phyloP scores from a whole-genome alignment of 2,329 filamentous ascomycete genomes.

The Penicillium brevicompactum region DNA sequence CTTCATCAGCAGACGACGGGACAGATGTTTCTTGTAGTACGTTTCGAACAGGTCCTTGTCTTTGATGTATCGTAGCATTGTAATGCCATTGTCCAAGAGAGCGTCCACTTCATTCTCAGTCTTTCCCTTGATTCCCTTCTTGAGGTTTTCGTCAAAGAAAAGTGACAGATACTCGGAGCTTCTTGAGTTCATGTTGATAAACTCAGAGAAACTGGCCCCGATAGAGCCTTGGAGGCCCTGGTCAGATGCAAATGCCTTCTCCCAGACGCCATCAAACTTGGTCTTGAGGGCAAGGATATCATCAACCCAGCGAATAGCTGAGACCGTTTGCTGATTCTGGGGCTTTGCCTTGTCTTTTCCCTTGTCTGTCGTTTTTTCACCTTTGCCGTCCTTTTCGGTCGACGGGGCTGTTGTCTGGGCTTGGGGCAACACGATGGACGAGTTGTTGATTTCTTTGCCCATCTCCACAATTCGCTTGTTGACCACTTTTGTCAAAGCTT shows the following conservation, averaged over 20 bases:
- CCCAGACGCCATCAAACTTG: conserved; percentile 83
- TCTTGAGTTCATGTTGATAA: conserved; percentile 87
- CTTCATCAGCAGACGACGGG: conserved; percentile 80
- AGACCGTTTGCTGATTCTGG: conserved; percentile 77
- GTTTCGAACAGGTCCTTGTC: conserved; percentile 95
- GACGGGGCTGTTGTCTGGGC: conserved; percentile 57
- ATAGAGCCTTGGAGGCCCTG: conserved; percentile 77
- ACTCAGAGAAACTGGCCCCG: conserved; percentile 84
- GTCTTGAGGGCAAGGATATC: conserved; percentile 83
- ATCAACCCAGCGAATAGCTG: conserved; percentile 93
- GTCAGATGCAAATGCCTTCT: conserved; percentile 72
- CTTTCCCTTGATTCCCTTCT: conserved; percentile 90
- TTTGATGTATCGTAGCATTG: conserved; percentile 80
- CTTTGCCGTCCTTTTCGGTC: conserved; percentile 52
- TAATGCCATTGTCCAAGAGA: conserved; percentile 86
- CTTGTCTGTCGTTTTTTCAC: conserved; percentile 52
- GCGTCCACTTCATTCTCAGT: conserved; percentile 83
- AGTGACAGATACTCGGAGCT: conserved; percentile 92
- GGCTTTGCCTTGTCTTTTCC: conserved; percentile 54
- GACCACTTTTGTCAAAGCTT: conserved; percentile 68
- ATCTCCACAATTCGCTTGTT: conserved; percentile 76
- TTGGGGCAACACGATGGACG: conserved; percentile 43
- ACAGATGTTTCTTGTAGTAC: conserved; percentile 97
- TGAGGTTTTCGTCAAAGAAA: conserved; percentile 95
- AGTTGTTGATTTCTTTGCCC: conserved; percentile 77